phyloP scores from a whole-genome alignment of 2,329 filamentous ascomycete genomes.

The Fonsecaea nubica region DNA sequence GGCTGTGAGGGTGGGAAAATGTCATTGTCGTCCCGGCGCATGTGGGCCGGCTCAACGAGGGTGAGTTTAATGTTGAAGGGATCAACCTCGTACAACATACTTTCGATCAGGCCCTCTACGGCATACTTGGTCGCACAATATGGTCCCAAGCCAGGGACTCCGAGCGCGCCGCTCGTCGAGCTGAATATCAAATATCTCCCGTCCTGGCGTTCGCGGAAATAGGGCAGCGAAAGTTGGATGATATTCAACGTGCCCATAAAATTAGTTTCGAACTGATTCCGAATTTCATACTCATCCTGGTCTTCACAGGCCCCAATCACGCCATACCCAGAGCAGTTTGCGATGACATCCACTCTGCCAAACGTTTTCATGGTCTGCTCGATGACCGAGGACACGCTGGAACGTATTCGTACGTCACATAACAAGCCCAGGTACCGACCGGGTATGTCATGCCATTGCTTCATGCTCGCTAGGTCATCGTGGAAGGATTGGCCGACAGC shows the following conservation, averaged over 20 bases:
- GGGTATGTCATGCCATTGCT: conserved; percentile 64
- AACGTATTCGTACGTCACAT: conserved; percentile 84
- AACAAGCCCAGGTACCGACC: conserved; percentile 73
- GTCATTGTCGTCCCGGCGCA: conserved; percentile 75
- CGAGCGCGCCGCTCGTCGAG: conserved; percentile 88
- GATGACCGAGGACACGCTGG: conserved; percentile 76
- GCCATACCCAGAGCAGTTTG: conserved; percentile 92
- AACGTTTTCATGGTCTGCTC: conserved; percentile 74
- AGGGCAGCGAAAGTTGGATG: conserved; percentile 83
- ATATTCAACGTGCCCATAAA: conserved; percentile 96
- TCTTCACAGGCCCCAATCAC: conserved; percentile 96
- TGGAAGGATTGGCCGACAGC: conserved; percentile 85
- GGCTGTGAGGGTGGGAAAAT: conserved; percentile 3
- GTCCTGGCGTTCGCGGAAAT: conserved; percentile 76
- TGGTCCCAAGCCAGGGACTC: conserved; percentile 87
- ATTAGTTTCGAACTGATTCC: conserved; percentile 97
- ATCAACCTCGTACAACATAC: conserved; percentile 95
- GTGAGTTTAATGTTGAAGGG: conserved; percentile 91
- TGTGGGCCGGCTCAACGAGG: conserved; percentile 87
- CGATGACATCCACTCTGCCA: conserved; percentile 84
- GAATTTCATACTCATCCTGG: conserved; percentile 92
- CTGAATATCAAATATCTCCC: conserved; percentile 95
- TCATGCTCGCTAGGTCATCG: conserved; percentile 74
- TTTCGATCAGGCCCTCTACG: conserved; percentile 92
- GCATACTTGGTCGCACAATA: conserved; percentile 98